A percentile compares a stretch with the other conserved stretches of the same genome.
phyloP scores from a whole-genome alignment of 2,329 filamentous ascomycete species.

The Scedosporium aurantiacum region DNA sequence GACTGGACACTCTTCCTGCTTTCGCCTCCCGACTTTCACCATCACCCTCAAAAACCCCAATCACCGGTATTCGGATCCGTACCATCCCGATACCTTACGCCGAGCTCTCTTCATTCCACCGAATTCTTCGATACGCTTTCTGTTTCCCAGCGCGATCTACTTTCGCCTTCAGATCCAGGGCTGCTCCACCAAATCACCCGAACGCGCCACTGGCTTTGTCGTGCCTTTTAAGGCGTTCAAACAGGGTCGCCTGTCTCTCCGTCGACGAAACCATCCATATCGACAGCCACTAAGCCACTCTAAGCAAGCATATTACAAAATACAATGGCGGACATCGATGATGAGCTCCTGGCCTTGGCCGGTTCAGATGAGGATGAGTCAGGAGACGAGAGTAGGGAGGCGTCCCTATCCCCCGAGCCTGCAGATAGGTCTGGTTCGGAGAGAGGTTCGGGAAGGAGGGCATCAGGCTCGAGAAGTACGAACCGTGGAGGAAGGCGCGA shows the following conservation, averaged over 20 bases:
- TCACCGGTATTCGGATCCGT: not conserved
- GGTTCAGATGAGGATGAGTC: constrained; percentile 52
- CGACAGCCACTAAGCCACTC: not conserved
- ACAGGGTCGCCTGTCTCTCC: not conserved
- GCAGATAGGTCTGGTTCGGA: constrained; percentile 25
- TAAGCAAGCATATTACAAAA: not conserved
- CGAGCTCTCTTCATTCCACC: not conserved
- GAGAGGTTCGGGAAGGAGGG: constrained; percentile 29
- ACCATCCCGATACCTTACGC: not conserved
- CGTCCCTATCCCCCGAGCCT: constrained; percentile 40
- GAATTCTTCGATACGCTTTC: too few relatives aligned
- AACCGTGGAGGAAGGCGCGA: constrained; percentile 12
- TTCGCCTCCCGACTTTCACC: not conserved
- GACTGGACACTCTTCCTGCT: not conserved
- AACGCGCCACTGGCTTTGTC: not conserved
- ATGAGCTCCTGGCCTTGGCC: constrained; percentile 85
- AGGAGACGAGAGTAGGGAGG: constrained; percentile 42
- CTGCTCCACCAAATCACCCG: not conserved
- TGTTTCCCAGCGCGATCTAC: too few relatives aligned
- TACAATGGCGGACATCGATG: constrained; percentile 80
- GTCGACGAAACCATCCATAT: not conserved
- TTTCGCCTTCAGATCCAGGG: not conserved
- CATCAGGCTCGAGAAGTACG: not conserved
- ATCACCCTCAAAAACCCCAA: not conserved
- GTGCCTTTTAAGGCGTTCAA: not conserved